Base-by-base conservation (phyloP, 441 rosid species). In the Pelargonium cotyledonis region DNA sequence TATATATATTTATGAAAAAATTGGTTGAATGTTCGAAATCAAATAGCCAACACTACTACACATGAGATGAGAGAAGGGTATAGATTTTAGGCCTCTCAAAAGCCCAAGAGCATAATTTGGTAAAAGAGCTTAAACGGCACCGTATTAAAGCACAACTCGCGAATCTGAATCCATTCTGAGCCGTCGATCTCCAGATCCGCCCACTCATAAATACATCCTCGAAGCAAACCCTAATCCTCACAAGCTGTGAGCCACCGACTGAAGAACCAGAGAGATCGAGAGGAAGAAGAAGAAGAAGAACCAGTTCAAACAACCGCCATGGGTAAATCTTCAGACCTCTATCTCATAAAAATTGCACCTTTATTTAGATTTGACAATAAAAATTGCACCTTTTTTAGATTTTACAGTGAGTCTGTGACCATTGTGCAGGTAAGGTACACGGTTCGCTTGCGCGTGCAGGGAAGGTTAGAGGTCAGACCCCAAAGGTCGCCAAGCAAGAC, bases 361-460 rank as follows among this genome's bases (percentile, higher is more conserved):
- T 21, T 21, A 0, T 21, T 21, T 21, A 21, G 23, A 21, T 21
- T 21, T 21, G 23, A 21, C 23, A 21, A 21, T 21, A 21, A 21
- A 21, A 21, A 21, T 21, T 21, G 23, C 23, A 21, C 23, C 19
- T 4, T 18, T 57, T 57, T 57, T 57, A 11, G 10, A 15, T 15
- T 57, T 57, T 1, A 16, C 11, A 16, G 23, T 5, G 12, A 57
- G 6, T 1, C 26, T 21, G 18, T 16, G 9, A 5, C 9, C 5
- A n/a, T 57, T 21, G 19, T 0, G 72, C 67, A 69, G 72, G 72
- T 61, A 69, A 69, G 44, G 72, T 69, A 0, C 72, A 69, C 66
- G 72, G 72, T 40, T 69, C 72, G 21, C 58, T 69, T 64, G 72
- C 72, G 21, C 72, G 72, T 40, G 72, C 72, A 35, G 72, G 72